phyloP scores from a whole-genome alignment of 1,284 basidiomycete genomes.

The Ustilago bromivora region DNA sequence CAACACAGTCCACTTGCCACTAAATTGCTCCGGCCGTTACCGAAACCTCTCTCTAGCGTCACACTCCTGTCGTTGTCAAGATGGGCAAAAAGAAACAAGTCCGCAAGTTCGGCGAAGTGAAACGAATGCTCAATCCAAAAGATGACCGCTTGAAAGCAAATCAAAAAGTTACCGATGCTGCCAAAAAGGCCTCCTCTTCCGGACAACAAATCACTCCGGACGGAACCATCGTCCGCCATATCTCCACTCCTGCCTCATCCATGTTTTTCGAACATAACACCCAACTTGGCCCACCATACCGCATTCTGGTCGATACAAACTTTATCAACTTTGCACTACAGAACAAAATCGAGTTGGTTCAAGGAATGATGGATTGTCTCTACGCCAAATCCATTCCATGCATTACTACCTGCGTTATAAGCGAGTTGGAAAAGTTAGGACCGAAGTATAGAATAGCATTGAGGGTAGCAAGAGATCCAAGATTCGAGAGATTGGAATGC shows the following conservation, averaged over 20 bases:
- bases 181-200: conserved; percentile 29
- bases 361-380: conserved; percentile 99
- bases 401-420: conserved; percentile 97
- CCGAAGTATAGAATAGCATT: conserved; percentile 95
- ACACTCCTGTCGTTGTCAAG: conserved; percentile 2
- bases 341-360: conserved; percentile 95
- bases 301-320: conserved; percentile 98
- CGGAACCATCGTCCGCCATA: conserved; percentile 51
- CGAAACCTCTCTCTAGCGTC: not conserved
- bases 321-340: conserved; percentile 99
- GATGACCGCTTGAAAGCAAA: conserved; percentile 88
- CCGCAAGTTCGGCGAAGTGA: conserved; percentile 92
- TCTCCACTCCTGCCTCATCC: conserved; percentile 75
- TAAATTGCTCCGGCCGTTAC: not conserved
- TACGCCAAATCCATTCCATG: conserved; percentile 99
- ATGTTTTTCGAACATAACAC: conserved; percentile 97
- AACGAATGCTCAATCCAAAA: conserved; percentile 93
- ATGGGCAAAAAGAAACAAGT: conserved; percentile 93
- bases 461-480: conserved; percentile 94
- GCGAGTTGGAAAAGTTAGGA: conserved; percentile 96
- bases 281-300: conserved; percentile 94
- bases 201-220: conserved; percentile 38
- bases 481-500: conserved; percentile 93
- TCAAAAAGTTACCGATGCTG: conserved; percentile 70
- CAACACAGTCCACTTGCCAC: not conserved